Base-by-base conservation (phyloP, 805 yeast species). In the Starmerella apicola region DNA sequence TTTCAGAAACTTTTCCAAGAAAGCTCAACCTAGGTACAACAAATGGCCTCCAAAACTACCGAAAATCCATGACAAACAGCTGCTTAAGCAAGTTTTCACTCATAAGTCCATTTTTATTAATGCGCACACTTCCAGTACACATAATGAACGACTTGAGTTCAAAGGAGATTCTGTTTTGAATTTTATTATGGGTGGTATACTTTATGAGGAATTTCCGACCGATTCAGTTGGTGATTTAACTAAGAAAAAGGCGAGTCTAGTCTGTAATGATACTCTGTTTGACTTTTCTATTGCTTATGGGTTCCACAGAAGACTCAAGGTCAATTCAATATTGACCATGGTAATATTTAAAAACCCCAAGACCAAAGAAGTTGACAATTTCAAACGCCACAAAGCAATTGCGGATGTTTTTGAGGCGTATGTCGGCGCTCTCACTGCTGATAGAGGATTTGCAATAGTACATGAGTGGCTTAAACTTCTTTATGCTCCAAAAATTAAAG, bases 331-430 rank as follows among this genome's bases (percentile, higher is more conserved):
- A 0, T 70, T 85, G 43, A 77, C 75, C 23, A 44, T 36, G 33
- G 35, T 41, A 5, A 31, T 47, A 4, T 7, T 28, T 17, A 29
- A 33, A 3, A 38, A 50, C 30, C 20, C 24, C 31, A 55, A 47
- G 9, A 39, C 54, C 12, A 46, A 48, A 7, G 26, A 24, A 12
- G 26, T 24, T 25, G n/a, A n/a, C n/a, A n/a, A n/a, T n/a, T n/a
- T n/a, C n/a, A 47, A 42, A 28, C 44, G 71, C 48, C n/a, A n/a
- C n/a, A 88, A 88, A 54, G 63, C 81, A 3, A 71, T 70, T 53
- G 95, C 97, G 0, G 98, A 88, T 65, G 74, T 81, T 0, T 82
- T 88, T 56, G 98, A 91, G 60, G 95, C 97, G 0, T 88, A 88
- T 50, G 68, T 91, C 34, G 97, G 95, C 5, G 98, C 91, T 0